phyloP scores from a whole-genome alignment of 306 rosid genomes.

The Acacia crassicarpa region DNA sequence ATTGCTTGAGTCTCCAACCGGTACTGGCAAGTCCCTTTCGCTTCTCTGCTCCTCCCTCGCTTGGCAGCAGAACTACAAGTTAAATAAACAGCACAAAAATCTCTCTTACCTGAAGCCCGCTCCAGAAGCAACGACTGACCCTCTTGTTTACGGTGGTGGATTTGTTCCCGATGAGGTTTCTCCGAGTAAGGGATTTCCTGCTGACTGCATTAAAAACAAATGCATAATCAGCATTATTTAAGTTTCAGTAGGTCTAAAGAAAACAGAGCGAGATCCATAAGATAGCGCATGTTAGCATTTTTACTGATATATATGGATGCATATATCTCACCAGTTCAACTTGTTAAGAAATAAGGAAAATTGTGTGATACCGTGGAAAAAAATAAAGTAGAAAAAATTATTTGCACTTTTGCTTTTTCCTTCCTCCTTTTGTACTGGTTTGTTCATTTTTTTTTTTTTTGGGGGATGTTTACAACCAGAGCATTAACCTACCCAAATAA shows the following conservation, averaged over 20 bases:
- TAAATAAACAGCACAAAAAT: constrained; percentile 32
- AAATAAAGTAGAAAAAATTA: not conserved
- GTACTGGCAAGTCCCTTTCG: constrained; percentile 92
- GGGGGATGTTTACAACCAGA: not conserved
- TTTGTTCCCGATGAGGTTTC: constrained; percentile 64
- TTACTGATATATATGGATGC: not conserved
- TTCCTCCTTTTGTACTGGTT: not conserved
- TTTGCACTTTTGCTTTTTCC: not conserved
- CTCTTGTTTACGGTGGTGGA: constrained; percentile 79
- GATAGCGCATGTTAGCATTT: not conserved
- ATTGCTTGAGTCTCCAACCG: constrained; percentile 90
- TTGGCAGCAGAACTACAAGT: constrained; percentile 72
- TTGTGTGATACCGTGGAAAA: not conserved
- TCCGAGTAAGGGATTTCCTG: constrained; percentile 36
- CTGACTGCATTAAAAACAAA: no score
- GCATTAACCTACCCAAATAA: not conserved
- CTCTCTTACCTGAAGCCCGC: constrained; percentile 46
- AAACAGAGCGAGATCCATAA: not conserved
- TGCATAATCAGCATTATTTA: not conserved
- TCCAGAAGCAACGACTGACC: constrained; percentile 62
- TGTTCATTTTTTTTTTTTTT: not conserved
- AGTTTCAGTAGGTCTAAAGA: not conserved
- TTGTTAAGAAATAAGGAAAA: not conserved
- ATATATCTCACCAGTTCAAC: not conserved
- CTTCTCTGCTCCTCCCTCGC: constrained; percentile 90